A percentile compares a stretch with the other conserved stretches of the same genome.
These are phyloP conservation scores for Pholiota adiposa DNA, from an alignment of 1,284 basidiomycete genomes.

Conservation along the genomic window DNA sequence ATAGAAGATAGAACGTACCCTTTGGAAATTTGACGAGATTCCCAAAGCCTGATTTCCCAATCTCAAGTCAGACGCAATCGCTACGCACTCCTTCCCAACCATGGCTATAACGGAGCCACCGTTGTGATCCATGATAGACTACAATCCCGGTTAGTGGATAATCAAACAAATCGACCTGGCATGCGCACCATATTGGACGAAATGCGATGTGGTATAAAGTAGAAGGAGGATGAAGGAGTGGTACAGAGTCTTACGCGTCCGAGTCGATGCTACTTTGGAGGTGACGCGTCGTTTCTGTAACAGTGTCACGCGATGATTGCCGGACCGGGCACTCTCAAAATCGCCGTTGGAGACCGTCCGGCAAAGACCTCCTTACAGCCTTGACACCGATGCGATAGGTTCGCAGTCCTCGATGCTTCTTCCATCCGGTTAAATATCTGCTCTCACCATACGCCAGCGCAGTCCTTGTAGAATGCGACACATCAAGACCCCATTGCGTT, in stretches of 20 bases:
- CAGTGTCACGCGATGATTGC: slow-evolving; percentile 22
- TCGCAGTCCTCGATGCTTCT: neutral
- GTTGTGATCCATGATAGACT: slow-evolving; percentile 90
- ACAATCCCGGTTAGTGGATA: slow-evolving; percentile 15
- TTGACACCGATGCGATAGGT: neutral
- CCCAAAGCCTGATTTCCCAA: slow-evolving; percentile 91
- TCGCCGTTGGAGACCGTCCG: neutral
- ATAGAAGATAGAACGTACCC: slow-evolving; percentile 54
- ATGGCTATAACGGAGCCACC: slow-evolving; percentile 99
- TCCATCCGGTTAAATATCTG: neutral
- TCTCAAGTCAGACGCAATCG: slow-evolving; percentile 95
- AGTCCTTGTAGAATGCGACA: neutral
- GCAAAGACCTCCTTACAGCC: neutral
- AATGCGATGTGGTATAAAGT: slow-evolving; percentile 14
- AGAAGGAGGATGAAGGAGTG: slow-evolving; percentile 16
- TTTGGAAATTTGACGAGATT: slow-evolving; percentile 93
- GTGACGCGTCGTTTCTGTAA: slow-evolving; percentile 30
- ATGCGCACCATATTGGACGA: slow-evolving; percentile 43
- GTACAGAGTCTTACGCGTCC: slow-evolving; percentile 32
- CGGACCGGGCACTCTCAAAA: neutral
- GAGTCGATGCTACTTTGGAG: slow-evolving; percentile 14
- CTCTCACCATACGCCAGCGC: neutral
- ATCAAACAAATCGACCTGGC: neutral
- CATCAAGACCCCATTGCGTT: neutral
- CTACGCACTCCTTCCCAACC: slow-evolving; percentile 98